Base-by-base conservation (phyloP, 768 basidiomycete species). In the Dentipellis sp. region DNA sequence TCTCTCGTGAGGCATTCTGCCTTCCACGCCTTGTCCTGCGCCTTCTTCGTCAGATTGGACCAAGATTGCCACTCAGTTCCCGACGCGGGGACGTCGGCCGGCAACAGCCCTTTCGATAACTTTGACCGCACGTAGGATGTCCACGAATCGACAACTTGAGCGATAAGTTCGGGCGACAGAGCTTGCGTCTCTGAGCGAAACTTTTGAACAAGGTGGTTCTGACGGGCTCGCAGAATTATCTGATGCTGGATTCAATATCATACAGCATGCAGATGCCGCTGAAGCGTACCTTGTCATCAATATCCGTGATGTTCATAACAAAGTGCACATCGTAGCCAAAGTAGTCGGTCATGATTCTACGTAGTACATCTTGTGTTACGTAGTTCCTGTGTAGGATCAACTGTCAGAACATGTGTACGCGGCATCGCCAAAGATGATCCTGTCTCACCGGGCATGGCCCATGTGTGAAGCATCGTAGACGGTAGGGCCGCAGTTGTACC, bases 401-500 rank as follows among this genome's bases (percentile, higher is more conserved):
- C 19, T 50, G 22, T 50, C 35, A 52, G 50, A 58, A 29, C 48
- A 21, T 50, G 19, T 14, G 29, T 19, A 8, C 2, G 9, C 57
- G 22, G n/a, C 39, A 19, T 3, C 4, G 45, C 37, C 14, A 21
- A 29, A 21, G 22, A 40, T 40, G 19, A 19, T 39, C 7, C n/a
- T 47, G 10, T 21, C 71, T 63, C 67, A 95, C 93, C 94, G 83
- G 7, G 97, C 97, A 74, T 99, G 97, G 6, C 97, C 97, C 91
- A 99, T 93, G 69, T 99, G 97, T 42, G 92, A 88, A 11, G 93
- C 84, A 75, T 99, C 97, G 69, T 99, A 99, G 9, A 99, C 97
- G 0, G 97, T 99, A 16, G 97, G 95, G 10, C 97, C 95, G 66
- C 97, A 99, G 69, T 97, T 97, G 68, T 99, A 98, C 94, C 94